Percentiles rank a stretch among this genome's conserved stretches.
phyloP scores from a whole-genome alignment of 2,329 filamentous ascomycete genomes.

The Coniochaeta ligniaria region DNA sequence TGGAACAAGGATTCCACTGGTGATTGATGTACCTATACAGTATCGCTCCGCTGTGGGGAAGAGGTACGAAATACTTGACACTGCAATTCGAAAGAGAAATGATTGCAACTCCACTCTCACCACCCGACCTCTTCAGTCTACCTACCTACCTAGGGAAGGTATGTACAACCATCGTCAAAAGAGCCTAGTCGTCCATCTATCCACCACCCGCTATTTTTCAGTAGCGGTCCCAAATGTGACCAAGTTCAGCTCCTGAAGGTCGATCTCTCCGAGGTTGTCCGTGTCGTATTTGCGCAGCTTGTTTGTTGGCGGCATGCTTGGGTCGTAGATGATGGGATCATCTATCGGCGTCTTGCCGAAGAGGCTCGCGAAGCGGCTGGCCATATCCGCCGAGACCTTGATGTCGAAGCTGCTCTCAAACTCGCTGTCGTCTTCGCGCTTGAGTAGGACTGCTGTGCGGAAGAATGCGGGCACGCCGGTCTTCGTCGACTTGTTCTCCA shows the following conservation, averaged over 20 bases:
- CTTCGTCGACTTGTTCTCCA: slow-evolving; percentile 15
- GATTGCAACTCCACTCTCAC: too few relatives aligned
- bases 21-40: too few relatives aligned
- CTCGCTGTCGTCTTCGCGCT: slow-evolving; percentile 14
- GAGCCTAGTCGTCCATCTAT: too few relatives aligned
- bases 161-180: too few relatives aligned
- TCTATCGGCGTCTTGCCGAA: slow-evolving; percentile 14
- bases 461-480: slow-evolving; percentile 14
- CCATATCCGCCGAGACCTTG: slow-evolving; percentile 16
- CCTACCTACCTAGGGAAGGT: too few relatives aligned
- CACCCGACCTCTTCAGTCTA: too few relatives aligned
- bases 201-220: background rate
- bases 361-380: slow-evolving; percentile 11
- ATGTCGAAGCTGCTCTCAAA: slow-evolving; percentile 21
- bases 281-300: slow-evolving; percentile 9
- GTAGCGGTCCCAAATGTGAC: background rate
- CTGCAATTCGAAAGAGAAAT: too few relatives aligned
- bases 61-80: too few relatives aligned
- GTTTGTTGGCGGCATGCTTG: slow-evolving; percentile 9
- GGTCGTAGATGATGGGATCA: slow-evolving; percentile 12
- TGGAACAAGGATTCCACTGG: too few relatives aligned
- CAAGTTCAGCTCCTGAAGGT: slow-evolving; percentile 5
- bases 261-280: slow-evolving; percentile 8
- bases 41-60: too few relatives aligned
- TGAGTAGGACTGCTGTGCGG: slow-evolving; percentile 15